phyloP scores from a whole-genome alignment of 208 protist species.

The Leptomonas seymouri region DNA sequence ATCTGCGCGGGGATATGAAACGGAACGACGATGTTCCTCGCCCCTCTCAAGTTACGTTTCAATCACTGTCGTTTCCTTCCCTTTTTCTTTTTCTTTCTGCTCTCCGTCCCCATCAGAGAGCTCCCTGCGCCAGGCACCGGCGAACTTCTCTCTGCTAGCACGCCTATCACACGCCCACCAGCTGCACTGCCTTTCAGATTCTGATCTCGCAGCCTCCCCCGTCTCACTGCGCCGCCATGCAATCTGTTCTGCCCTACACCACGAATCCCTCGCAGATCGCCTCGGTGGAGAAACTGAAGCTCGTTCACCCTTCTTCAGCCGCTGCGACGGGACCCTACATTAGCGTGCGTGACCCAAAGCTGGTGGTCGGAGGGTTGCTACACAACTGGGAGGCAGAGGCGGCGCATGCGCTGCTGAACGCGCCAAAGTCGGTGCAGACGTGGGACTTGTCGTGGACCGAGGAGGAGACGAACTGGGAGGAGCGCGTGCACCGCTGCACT shows the following conservation, averaged over 20 bases:
- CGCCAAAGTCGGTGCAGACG: conserved; percentile 62
- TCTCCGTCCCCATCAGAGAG: background rate
- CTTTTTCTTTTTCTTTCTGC: background rate
- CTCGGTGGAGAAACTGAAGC: conserved; percentile 77
- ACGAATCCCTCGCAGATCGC: conserved; percentile 76
- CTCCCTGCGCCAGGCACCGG: background rate
- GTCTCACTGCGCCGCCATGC: conserved; percentile 40
- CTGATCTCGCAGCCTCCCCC: background rate
- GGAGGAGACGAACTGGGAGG: conserved; percentile 80
- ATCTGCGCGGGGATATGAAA: too few relatives aligned
- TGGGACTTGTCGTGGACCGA: conserved; percentile 86
- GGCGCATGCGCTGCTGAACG: conserved; percentile 56
- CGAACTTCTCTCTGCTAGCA: background rate
- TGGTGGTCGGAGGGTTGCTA: conserved; percentile 74
- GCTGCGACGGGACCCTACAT: conserved; percentile 72
- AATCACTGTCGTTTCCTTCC: background rate
- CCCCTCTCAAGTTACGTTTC: background rate
- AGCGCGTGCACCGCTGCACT: conserved; percentile 70
- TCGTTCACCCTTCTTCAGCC: conserved; percentile 73
- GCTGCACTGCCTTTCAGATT: too few relatives aligned
- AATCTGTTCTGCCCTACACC: conserved; percentile 87
- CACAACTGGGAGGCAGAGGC: conserved; percentile 86
- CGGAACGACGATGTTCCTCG: background rate
- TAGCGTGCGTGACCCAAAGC: conserved; percentile 54
- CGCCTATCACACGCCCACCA: too few relatives aligned